These are phyloP conservation scores for Aureobasidium melanogenum DNA, from an alignment of 2,329 filamentous ascomycete species.

Conservation along the genomic window DNA sequence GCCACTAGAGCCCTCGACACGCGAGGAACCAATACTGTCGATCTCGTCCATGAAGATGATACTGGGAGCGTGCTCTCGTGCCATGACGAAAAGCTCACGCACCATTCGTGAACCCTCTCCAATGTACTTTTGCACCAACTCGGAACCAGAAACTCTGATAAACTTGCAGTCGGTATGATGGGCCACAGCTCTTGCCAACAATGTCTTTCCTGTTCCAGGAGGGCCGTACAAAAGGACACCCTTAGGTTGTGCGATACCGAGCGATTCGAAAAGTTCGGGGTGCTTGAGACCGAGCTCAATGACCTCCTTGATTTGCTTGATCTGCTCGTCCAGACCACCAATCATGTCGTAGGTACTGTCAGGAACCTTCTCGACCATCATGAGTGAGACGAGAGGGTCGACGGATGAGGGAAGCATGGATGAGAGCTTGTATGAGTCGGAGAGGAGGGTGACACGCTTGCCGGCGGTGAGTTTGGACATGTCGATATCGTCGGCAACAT, in stretches of 20 bases:
- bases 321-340: constrained; percentile 94
- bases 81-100: constrained; percentile 98
- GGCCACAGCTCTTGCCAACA: constrained; percentile 88
- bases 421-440: constrained; percentile 96
- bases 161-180: constrained; percentile 99
- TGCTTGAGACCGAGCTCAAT: constrained; percentile 98
- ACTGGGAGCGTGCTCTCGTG: constrained; percentile 89
- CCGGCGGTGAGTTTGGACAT: constrained; percentile 91
- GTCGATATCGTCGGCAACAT: constrained; percentile 89
- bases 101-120: constrained; percentile 98
- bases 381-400: constrained; percentile 94
- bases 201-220: constrained; percentile 92
- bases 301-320: constrained; percentile 99
- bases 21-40: constrained; percentile 94
- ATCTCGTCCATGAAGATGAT: constrained; percentile 99
- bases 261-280: constrained; percentile 96
- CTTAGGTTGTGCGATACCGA: constrained; percentile 96
- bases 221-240: constrained; percentile 94
- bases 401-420: constrained; percentile 98
- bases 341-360: constrained; percentile 99
- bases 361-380: constrained; percentile 99
- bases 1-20: constrained; percentile 89
- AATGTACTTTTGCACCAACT: constrained; percentile 98
- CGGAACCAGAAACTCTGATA: constrained; percentile 91
- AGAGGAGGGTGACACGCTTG: constrained; percentile 93